Percentiles rank a stretch among this genome's conserved stretches.
phyloP scores from a whole-genome alignment of 2,329 filamentous ascomycete genomes.

The Zelopaecilomyces penicillatus region DNA sequence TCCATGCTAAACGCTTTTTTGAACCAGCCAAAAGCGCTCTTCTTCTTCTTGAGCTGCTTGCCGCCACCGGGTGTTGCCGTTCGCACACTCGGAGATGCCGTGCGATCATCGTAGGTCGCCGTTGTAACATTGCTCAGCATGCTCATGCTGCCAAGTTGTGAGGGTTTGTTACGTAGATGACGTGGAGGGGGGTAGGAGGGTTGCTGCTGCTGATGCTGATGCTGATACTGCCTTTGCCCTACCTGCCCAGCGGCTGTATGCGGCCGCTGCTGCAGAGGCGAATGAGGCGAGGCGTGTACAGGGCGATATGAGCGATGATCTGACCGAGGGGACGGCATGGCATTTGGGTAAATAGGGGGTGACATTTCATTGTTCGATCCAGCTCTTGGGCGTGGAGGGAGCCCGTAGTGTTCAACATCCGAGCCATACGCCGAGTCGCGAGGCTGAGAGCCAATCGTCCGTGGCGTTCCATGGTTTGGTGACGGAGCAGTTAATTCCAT shows the following conservation, averaged over 20 bases:
- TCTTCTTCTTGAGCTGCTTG: constrained; percentile 54
- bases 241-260: constrained; percentile 37
- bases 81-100: constrained; percentile 18
- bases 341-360: constrained; percentile 14
- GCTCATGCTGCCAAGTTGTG: constrained; percentile 46
- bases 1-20: constrained; percentile 60
- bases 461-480: constrained; percentile 25
- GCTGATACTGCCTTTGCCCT: constrained; percentile 13
- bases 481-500: constrained; percentile 14
- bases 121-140: constrained; percentile 48
- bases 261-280: constrained; percentile 51
- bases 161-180: constrained; percentile 42
- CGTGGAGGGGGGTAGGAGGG: constrained; percentile 25
- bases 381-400: constrained; percentile 25
- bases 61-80: constrained; percentile 22
- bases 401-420: constrained; percentile 33
- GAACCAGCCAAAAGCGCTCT: constrained; percentile 59
- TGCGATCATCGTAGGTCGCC: constrained; percentile 33
- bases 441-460: constrained; percentile 18
- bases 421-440: constrained; percentile 43
- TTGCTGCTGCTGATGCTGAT: constrained; percentile 18
- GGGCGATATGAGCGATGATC: constrained; percentile 50
- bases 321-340: constrained; percentile 25
- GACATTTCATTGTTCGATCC: constrained; percentile 22
- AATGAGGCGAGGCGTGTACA: constrained; percentile 54